Percentiles rank a stretch among this genome's conserved stretches.
Evolutionary conservation across 345 rosid species (phyloP).

Genomic region (Arabis alpina): DNA sequence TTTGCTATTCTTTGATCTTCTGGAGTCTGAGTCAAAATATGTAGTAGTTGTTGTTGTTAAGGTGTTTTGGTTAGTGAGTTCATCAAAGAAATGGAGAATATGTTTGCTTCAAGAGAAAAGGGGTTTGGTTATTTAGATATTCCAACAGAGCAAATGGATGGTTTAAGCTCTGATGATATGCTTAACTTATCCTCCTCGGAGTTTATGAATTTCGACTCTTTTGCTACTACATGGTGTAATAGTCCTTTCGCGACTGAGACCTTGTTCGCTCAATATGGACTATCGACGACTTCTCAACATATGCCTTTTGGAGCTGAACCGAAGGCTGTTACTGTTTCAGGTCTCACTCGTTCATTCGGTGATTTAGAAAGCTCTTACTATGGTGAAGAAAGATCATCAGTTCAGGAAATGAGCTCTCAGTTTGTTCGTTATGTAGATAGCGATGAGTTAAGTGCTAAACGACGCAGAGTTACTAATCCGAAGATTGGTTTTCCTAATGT

Average conservation of each 20-base stretch:
- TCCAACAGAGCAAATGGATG: constrained; percentile 52
- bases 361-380: constrained; percentile 48
- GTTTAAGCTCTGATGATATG: constrained; percentile 55
- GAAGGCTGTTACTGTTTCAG: constrained; percentile 35
- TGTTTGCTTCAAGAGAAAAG: constrained; percentile 60
- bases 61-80: neutral
- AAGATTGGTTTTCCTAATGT: constrained; percentile 40
- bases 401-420: constrained; percentile 44
- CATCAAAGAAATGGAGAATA: constrained; percentile 57
- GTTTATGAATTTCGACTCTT: constrained; percentile 66
- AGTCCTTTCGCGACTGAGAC: constrained; percentile 57
- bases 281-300: constrained; percentile 50
- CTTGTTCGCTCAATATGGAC: constrained; percentile 49
- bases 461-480: constrained; percentile 34
- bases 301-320: constrained; percentile 50
- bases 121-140: constrained; percentile 51
- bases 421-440: constrained; percentile 36
- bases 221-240: constrained; percentile 63
- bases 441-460: constrained; percentile 39
- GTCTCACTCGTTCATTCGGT: constrained; percentile 35
- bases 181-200: constrained; percentile 52
- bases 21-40: neutral
- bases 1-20: neutral
- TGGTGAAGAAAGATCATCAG: constrained; percentile 52
- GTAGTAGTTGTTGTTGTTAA: constrained; percentile 25